These are phyloP conservation scores for Rhodotorula sp. DNA, from an alignment of 1,284 basidiomycete genomes.

Conservation along the genomic window DNA sequence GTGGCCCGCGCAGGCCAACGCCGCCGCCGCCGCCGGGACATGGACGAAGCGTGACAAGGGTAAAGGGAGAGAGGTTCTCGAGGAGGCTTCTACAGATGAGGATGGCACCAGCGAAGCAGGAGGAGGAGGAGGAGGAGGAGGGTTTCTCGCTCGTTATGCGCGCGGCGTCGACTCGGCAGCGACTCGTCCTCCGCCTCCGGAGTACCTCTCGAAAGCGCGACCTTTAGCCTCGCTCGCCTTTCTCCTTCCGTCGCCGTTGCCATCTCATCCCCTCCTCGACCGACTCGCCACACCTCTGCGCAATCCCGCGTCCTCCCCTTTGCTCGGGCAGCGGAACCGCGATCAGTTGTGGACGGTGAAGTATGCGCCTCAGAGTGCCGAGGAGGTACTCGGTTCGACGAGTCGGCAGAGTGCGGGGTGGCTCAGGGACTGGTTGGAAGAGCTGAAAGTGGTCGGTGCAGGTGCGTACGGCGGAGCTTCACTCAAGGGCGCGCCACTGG, in stretches of 20 bases:
- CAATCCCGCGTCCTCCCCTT: background rate
- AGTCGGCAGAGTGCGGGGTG: conserved; percentile 73
- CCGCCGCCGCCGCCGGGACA: too few relatives aligned
- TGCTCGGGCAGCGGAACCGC: too few relatives aligned
- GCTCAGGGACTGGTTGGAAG: conserved; percentile 76
- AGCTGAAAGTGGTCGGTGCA: conserved; percentile 62
- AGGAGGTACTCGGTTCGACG: conserved; percentile 66
- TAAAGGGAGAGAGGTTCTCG: conserved; percentile 2
- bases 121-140: background rate
- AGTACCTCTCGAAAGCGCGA: background rate
- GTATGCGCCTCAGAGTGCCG: conserved; percentile 70
- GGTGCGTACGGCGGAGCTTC: conserved; percentile 41
- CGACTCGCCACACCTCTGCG: conserved; percentile 22
- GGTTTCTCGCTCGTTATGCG: background rate
- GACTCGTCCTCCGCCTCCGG: background rate
- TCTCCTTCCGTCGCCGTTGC: conserved; percentile 8
- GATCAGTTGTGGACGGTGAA: conserved; percentile 63
- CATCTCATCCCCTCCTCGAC: conserved; percentile 26
- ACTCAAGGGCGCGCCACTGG: background rate
- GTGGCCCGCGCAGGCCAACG: background rate
- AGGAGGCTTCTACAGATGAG: background rate
- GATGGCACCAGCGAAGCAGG: background rate
- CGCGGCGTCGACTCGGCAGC: background rate
- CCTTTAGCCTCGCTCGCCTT: background rate
- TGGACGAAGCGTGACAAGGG: background rate